Percentiles rank a stretch among this genome's conserved stretches.
phyloP scores from a whole-genome alignment of 495 filamentous ascomycete genomes.

The Tuber brumale region DNA sequence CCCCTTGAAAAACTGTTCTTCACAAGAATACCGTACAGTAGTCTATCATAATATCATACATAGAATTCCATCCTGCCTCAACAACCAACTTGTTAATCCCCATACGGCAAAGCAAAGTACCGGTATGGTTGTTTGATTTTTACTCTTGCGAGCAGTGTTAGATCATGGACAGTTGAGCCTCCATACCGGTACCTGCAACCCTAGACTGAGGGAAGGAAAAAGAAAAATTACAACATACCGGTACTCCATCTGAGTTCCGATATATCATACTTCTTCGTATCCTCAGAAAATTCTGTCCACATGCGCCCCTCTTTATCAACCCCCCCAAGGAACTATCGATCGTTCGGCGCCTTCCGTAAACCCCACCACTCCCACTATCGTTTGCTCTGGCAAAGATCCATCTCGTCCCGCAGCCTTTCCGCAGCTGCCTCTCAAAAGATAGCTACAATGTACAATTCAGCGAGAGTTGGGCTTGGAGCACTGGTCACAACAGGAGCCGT shows the following conservation, averaged over 20 bases:
- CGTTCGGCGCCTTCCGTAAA: background rate
- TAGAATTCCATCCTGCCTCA: background rate
- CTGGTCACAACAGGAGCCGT: constrained; percentile 31
- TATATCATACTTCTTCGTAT: background rate
- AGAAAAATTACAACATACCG: background rate
- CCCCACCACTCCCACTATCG: background rate
- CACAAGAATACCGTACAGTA: no score
- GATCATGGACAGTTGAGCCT: background rate
- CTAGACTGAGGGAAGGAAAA: background rate
- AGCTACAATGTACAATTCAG: constrained; percentile 27
- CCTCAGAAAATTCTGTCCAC: background rate
- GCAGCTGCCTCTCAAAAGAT: background rate
- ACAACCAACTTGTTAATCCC: background rate
- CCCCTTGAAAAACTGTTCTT: background rate
- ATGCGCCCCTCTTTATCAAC: background rate
- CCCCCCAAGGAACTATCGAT: background rate
- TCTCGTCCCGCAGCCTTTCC: background rate
- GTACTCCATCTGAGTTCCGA: background rate
- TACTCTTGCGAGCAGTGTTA: background rate
- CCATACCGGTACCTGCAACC: background rate
- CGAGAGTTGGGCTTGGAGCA: constrained; percentile 33
- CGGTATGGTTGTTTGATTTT: background rate
- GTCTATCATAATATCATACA: background rate
- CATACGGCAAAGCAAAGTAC: background rate
- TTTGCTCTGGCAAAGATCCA: background rate